Evolutionary conservation across 225 moss, liverwort and hornwort genomes (phyloP), one percentile per base, ranked within the genome.

Genomic region (Marchantia polymorpha): DNA sequence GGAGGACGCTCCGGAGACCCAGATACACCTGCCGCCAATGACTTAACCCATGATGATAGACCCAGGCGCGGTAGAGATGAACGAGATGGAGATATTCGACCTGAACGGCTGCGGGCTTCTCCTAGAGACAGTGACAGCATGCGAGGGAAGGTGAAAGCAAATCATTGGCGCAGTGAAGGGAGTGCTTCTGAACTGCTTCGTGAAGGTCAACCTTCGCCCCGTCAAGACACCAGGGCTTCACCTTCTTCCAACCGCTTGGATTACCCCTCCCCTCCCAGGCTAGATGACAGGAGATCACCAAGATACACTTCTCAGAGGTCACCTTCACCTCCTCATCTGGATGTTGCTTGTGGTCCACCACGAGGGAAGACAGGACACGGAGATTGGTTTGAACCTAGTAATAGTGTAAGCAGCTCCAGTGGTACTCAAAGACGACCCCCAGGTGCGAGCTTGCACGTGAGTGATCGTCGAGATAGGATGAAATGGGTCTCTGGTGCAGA

Each of bases 311-410:
- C 79, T 31, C 82, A 84, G 46, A 82, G 84, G 70, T 82, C 84
- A 53, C 79, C 78, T 52, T 87, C 81, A 52, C 76, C 84, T 60
- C 79, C 79, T 4, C 84, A 82, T 80, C 26, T 75, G 6, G 87
- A 87, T 53, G 73, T 60, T 23, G 56, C 77, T 8, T 76, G 79
- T 66, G 82, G 71, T 63, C 80, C 69, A 71, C 60, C 83, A 49
- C 76, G 77, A 78, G 84, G 82, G 56, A 87, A 77, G 68, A 30
- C 72, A 67, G 66, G 54, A 31, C 82, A 82, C 65, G 84, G 79
- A 13, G 87, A 87, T 31, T 84, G 79, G 87, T 77, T 87, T 23
- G 87, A 87, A 79, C 66, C 70, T 8, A 84, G 84, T 76, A 87
- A 84, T 64, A 87, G 84, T 73, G 84, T 82, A 26, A 82, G 73